Evolutionary conservation across 345 rosid genomes (phyloP).

Genomic region (Anastatica hierochuntica): DNA sequence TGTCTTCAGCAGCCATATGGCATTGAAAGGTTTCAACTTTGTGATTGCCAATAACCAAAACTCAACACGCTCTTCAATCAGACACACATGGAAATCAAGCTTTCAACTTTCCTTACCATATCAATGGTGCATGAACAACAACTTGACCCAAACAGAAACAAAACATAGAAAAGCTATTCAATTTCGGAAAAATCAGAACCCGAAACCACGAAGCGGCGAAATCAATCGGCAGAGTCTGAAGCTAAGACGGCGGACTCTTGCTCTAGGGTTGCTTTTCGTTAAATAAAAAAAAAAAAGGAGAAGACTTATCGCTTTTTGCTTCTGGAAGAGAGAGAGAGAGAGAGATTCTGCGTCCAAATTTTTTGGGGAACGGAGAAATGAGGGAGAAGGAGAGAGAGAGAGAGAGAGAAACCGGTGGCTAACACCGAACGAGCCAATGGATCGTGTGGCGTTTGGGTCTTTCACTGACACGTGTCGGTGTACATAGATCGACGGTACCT

Average conservation of each 20-base stretch:
- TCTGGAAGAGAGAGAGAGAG: slow-evolving; percentile 19
- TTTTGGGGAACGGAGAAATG: neutral
- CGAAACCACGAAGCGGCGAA: neutral
- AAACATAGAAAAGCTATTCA: slow-evolving; percentile 2
- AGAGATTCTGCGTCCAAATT: slow-evolving; percentile 14
- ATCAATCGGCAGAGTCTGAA: neutral
- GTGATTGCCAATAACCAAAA: neutral
- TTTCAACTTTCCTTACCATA: neutral
- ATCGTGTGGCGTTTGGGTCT: slow-evolving; percentile 14
- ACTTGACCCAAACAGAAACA: neutral
- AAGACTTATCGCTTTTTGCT: slow-evolving; percentile 9
- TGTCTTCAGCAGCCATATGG: slow-evolving; percentile 82
- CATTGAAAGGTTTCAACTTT: slow-evolving; percentile 10
- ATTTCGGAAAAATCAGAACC: slow-evolving; percentile 2
- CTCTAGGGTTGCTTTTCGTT: slow-evolving; percentile 40
- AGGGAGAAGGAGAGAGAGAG: neutral
- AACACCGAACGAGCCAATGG: slow-evolving; percentile 25
- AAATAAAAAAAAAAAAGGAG: slow-evolving; percentile 6
- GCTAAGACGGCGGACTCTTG: slow-evolving; percentile 40
- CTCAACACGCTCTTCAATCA: slow-evolving; percentile 8
- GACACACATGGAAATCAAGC: neutral
- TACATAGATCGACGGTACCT: slow-evolving; percentile 6
- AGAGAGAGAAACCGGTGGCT: slow-evolving; percentile 19
- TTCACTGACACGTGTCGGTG: slow-evolving; percentile 28
- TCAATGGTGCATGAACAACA: neutral